These are phyloP conservation scores for Candida glaebosa DNA, from an alignment of 805 yeast species.

Conservation along the genomic window DNA sequence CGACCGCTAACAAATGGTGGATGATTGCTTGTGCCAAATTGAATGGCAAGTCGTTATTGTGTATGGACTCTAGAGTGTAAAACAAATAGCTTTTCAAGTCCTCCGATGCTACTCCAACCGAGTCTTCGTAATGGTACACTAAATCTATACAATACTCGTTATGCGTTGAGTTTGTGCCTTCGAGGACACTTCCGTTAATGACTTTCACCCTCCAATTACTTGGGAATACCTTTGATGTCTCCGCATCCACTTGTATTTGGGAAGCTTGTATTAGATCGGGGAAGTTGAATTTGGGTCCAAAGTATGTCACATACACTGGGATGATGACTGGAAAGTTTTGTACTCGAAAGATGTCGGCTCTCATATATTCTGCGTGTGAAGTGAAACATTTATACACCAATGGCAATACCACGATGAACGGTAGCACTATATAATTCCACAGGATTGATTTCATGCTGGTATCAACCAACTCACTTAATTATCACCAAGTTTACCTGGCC, in stretches of 20 bases:
- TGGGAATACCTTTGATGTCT: constrained; percentile 9
- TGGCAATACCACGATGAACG: not conserved
- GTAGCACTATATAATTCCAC: too few species aligned
- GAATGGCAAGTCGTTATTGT: constrained; percentile 60
- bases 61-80: constrained; percentile 43
- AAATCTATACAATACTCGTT: constrained; percentile 34
- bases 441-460: too few species aligned
- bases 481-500: too few species aligned
- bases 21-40: constrained; percentile 47
- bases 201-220: constrained; percentile 9
- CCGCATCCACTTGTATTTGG: constrained; percentile 30
- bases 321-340: constrained; percentile 14
- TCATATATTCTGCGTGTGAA: too few species aligned
- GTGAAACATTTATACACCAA: not conserved
- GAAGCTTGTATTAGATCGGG: constrained; percentile 64
- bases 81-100: constrained; percentile 36
- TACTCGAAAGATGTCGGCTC: too few species aligned
- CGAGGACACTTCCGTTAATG: constrained; percentile 14
- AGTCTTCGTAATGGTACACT: constrained; percentile 38
- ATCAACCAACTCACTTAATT: too few species aligned
- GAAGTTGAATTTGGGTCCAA: constrained; percentile 45
- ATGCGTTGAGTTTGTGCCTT: constrained; percentile 6
- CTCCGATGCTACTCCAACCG: constrained; percentile 41
- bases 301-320: constrained; percentile 23
- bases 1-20: constrained; percentile 29